phyloP scores from a whole-genome alignment of 768 basidiomycete genomes.

The Panaeolus cyanescens region DNA sequence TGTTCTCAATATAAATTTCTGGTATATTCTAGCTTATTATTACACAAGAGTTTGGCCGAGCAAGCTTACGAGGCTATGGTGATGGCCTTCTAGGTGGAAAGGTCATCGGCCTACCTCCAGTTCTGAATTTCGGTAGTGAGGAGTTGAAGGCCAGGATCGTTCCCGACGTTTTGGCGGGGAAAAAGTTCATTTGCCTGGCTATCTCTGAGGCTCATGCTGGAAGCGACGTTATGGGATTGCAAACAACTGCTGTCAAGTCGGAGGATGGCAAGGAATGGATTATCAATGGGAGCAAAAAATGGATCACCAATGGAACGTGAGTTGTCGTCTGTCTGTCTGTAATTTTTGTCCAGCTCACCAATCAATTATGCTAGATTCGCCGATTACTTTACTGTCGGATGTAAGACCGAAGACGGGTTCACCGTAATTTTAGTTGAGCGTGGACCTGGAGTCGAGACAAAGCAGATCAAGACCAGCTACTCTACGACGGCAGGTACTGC shows the following conservation, averaged over 20 bases:
- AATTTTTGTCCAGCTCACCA: background rate
- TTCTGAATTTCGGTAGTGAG: constrained; percentile 84
- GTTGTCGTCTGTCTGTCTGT: constrained; percentile 23
- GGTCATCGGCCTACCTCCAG: constrained; percentile 85
- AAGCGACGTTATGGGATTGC: constrained; percentile 79
- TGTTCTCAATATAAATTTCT: constrained; percentile 7
- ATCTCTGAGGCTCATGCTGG: constrained; percentile 91
- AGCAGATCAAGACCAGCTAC: constrained; percentile 74
- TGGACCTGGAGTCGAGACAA: constrained; percentile 67
- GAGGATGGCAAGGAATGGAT: constrained; percentile 85
- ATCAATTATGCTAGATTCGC: constrained; percentile 37
- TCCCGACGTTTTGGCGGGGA: constrained; percentile 70
- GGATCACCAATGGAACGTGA: constrained; percentile 79
- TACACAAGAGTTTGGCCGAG: constrained; percentile 79
- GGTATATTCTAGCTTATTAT: constrained; percentile 60
- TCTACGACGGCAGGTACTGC: constrained; percentile 86
- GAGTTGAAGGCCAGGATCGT: constrained; percentile 59
- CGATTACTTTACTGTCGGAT: constrained; percentile 71
- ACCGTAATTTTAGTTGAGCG: constrained; percentile 81
- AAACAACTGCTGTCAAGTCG: constrained; percentile 76
- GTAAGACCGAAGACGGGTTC: constrained; percentile 72
- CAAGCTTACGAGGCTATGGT: constrained; percentile 76
- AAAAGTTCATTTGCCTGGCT: constrained; percentile 85
- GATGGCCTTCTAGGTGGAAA: constrained; percentile 81
- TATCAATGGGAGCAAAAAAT: constrained; percentile 85